Conservation (phyloP, 768 basidiomycete genomes). For the Agrocybe chaxingu region DNA sequence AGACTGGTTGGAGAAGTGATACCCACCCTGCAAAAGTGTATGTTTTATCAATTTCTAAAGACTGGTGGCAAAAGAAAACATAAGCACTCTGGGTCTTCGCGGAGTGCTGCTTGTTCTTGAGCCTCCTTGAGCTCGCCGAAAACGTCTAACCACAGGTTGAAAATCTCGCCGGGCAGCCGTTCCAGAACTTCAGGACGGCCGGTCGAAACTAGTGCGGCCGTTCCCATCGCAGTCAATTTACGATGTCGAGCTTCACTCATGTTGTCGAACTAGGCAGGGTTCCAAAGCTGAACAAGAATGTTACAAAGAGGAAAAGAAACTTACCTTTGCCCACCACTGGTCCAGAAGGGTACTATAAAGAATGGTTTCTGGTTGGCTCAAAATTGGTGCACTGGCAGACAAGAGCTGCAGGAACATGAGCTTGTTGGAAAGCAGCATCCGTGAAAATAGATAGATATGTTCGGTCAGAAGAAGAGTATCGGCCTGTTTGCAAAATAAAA, state of each 20-base stretch:
- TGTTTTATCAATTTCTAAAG: background rate
- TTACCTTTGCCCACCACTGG: conserved; percentile 80
- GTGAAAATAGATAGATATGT: conserved; percentile 69
- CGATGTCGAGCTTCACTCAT: conserved; percentile 84
- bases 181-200: conserved; percentile 70
- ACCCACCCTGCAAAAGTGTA: conserved; percentile 6
- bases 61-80: background rate
- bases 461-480: conserved; percentile 55
- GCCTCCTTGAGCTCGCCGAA: conserved; percentile 84
- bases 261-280: conserved; percentile 69
- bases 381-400: conserved; percentile 50
- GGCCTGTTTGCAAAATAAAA: conserved; percentile 23
- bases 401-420: conserved; percentile 72
- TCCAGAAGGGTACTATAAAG: conserved; percentile 69
- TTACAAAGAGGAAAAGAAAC: conserved; percentile 13
- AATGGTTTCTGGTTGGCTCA: conserved; percentile 45
- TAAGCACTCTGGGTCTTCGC: conserved; percentile 29
- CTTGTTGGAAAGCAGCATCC: conserved; percentile 65
- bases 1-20: conserved; percentile 41
- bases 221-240: conserved; percentile 81
- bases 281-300: background rate
- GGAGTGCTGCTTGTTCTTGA: conserved; percentile 25
- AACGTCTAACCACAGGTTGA: conserved; percentile 87
- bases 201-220: conserved; percentile 73
- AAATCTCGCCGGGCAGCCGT: conserved; percentile 70